phyloP scores from a whole-genome alignment of 805 yeast species.

The Barnettozyma siamensis region DNA sequence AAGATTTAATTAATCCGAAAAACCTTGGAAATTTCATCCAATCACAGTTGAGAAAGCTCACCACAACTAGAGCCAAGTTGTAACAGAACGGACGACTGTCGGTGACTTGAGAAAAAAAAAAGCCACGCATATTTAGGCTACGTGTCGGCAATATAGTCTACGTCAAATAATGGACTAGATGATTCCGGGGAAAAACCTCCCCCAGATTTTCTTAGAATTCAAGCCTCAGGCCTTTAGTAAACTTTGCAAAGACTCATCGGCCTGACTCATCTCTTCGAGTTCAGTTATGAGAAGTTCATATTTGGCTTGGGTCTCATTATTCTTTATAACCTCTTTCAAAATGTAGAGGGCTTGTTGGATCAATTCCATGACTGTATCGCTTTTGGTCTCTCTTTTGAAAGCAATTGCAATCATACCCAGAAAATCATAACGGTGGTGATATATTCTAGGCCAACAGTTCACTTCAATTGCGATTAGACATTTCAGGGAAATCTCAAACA shows the following conservation, averaged over 20 bases:
- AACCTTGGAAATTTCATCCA: too few species aligned
- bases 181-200: too few species aligned
- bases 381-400: slow-evolving; percentile 8
- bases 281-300: background rate
- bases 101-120: too few species aligned
- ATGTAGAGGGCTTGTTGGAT: background rate
- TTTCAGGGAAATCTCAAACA: slow-evolving; percentile 12
- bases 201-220: too few species aligned
- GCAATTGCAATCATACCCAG: slow-evolving; percentile 17
- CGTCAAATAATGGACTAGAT: too few species aligned
- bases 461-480: slow-evolving; percentile 12
- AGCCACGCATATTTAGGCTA: too few species aligned
- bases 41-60: too few species aligned
- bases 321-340: background rate
- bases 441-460: slow-evolving; percentile 21
- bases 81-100: too few species aligned
- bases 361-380: background rate
- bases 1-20: background rate
- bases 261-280: background rate
- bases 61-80: too few species aligned
- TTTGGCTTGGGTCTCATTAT: background rate
- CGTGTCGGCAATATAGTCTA: too few species aligned
- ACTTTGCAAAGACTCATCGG: background rate
- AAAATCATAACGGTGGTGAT: slow-evolving; percentile 17
- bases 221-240: too few species aligned